phyloP scores from a whole-genome alignment of 2,329 filamentous ascomycete genomes.

The Hypoxylon sp. region DNA sequence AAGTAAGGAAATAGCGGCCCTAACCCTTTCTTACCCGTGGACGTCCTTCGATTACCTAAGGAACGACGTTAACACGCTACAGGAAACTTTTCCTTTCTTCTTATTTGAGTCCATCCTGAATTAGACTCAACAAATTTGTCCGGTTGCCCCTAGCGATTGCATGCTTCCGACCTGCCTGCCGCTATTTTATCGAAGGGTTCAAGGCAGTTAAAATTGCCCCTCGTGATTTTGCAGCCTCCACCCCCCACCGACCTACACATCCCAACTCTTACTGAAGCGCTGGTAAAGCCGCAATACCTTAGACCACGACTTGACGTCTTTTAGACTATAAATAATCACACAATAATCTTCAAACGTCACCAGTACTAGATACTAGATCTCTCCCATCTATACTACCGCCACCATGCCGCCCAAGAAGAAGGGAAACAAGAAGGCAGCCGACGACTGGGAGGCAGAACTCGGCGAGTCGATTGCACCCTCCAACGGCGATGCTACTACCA shows the following conservation, averaged over 20 bases:
- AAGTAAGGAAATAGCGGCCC: conserved; percentile 36
- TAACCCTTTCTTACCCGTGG: conserved; percentile 44
- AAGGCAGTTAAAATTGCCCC: conserved; percentile 34
- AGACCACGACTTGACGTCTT: neutral
- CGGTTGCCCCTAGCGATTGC: conserved; percentile 8
- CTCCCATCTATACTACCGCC: conserved; percentile 45
- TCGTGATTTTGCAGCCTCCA: conserved; percentile 28
- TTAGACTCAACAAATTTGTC: conserved; percentile 7
- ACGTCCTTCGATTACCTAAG: neutral
- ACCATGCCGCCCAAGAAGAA: conserved; percentile 97
- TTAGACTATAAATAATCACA: neutral
- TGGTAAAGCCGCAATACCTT: conserved; percentile 2
- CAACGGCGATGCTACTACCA: conserved; percentile 64
- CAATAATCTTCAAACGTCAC: neutral
- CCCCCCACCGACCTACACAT: conserved; percentile 30
- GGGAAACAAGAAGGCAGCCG: conserved; percentile 83
- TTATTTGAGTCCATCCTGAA: conserved; percentile 8
- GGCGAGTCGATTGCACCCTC: conserved; percentile 81
- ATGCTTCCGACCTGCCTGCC: conserved; percentile 17
- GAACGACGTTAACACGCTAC: conserved; percentile 14
- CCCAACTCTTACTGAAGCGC: conserved; percentile 10
- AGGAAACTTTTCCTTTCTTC: conserved; percentile 8
- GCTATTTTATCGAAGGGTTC: conserved; percentile 6
- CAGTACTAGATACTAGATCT: conserved; percentile 2
- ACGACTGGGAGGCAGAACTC: conserved; percentile 95